Evolutionary conservation across 2,329 filamentous ascomycete species (phyloP).

Genomic region (Neoscytalidium dimidiatum): DNA sequence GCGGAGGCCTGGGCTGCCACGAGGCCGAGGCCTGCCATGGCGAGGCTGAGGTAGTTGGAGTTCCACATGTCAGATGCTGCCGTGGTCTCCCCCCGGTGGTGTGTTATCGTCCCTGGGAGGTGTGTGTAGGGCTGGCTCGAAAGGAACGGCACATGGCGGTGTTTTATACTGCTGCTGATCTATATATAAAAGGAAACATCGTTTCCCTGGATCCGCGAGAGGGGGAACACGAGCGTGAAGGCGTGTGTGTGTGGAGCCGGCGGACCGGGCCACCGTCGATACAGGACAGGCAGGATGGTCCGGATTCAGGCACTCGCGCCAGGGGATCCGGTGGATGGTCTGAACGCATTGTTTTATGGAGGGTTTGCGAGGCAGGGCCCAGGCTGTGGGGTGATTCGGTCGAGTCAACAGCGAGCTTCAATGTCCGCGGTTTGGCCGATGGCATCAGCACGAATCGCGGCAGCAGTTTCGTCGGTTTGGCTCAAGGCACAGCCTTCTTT

Average conservation of each 20-base stretch:
- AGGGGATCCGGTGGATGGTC: not conserved
- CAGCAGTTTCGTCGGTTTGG: not conserved
- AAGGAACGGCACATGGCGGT: not conserved
- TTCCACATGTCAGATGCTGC: not conserved
- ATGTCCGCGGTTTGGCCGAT: constrained; percentile 7
- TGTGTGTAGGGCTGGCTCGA: not conserved
- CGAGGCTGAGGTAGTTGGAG: not conserved
- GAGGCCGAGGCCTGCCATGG: not conserved
- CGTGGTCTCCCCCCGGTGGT: not conserved
- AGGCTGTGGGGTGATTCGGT: not conserved
- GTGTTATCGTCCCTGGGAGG: not conserved
- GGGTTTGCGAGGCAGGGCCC: not conserved
- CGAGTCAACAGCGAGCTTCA: not conserved
- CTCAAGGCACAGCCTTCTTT: not conserved
- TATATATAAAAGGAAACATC: not conserved
- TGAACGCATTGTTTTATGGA: not conserved
- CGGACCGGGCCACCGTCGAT: not conserved
- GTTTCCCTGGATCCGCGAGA: not conserved
- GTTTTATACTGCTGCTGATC: not conserved
- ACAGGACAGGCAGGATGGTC: not conserved
- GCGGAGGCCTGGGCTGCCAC: not conserved
- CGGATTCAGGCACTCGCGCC: not conserved
- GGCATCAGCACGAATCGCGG: not conserved
- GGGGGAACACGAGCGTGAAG: not conserved
- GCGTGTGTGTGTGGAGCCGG: not conserved